phyloP scores from a whole-genome alignment of 2,329 filamentous ascomycete genomes.

The Botrytis galanthina region DNA sequence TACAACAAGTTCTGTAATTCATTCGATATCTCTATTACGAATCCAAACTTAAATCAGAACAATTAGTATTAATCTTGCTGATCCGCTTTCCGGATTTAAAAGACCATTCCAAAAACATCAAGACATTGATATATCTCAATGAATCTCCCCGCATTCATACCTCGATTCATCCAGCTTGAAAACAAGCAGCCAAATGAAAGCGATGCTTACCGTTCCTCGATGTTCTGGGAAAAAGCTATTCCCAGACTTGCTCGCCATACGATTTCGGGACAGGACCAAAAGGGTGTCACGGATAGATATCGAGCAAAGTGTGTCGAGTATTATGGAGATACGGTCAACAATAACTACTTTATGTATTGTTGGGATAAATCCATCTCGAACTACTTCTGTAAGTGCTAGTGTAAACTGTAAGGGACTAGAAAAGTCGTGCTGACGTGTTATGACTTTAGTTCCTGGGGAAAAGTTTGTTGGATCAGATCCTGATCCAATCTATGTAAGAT shows the following conservation, averaged over 20 bases:
- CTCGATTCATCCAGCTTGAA: neutral
- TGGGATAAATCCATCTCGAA: neutral
- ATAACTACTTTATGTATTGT: neutral
- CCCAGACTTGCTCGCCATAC: neutral
- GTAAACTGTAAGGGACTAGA: too few species aligned
- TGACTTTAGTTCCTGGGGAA: neutral
- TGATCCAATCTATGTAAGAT: neutral
- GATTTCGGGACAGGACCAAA: neutral
- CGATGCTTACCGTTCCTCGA: neutral
- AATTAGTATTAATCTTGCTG: accelerated
- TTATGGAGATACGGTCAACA: neutral
- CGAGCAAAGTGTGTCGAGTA: neutral
- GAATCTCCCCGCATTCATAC: neutral
- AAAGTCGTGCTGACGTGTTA: neutral
- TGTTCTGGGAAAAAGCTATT: neutral
- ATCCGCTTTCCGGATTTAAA: accelerated
- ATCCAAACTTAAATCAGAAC: neutral
- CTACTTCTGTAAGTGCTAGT: neutral
- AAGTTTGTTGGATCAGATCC: neutral
- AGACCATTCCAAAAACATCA: neutral
- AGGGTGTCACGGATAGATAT: neutral
- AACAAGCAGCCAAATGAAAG: neutral
- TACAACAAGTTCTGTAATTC: too few species aligned
- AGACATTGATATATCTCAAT: neutral
- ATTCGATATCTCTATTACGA: neutral